Base-by-base conservation (phyloP, 1,284 basidiomycete species). In the Coniophora puteana region DNA sequence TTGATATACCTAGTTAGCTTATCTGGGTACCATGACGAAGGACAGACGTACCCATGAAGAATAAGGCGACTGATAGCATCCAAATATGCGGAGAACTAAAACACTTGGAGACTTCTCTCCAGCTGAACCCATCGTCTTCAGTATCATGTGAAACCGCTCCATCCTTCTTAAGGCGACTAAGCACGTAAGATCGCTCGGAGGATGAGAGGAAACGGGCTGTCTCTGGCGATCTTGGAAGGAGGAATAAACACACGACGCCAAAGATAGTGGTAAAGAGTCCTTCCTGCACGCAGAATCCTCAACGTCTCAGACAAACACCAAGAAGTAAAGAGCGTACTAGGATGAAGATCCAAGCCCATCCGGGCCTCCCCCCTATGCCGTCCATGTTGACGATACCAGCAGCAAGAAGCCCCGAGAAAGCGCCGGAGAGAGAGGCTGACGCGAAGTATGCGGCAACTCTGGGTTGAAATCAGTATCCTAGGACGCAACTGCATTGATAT, bases 181-280 rank as follows among this genome's bases (percentile, higher is more conserved):
- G 43, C 21, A 65, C 60, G n/a, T n/a, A n/a, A n/a, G n/a, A n/a
- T n/a, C n/a, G n/a, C n/a, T n/a, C n/a, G n/a, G 10, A 36, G 37
- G 26, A 56, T 16, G 50, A 68, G 23, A 80, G 62, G 63, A 77
- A 71, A 34, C 58, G 59, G 30, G 69, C 69, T 12, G 67, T 64
- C 31, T 68, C 69, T 27, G 75, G 75, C 40, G 72, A 72, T 48
- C 69, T 64, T 32, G 69, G 67, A 22, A 76, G 57, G 45, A 76
- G 58, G 51, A 67, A 66, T 63, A 68, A 78, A 4, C 70, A 68
- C 1, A 55, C 37, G 14, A 67, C 29, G 12, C 71, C 65, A 35
- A 77, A 52, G 24, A 71, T 52, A 32, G 74, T 67, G 1, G 68
- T 66, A 51, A 77, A 65, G 11, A 62, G 49, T n/a, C n/a, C n/a